Percentiles rank a stretch among this genome's conserved stretches.
Conservation (phyloP, 306 rosid species). For the Ochetophila trinervis region DNA sequence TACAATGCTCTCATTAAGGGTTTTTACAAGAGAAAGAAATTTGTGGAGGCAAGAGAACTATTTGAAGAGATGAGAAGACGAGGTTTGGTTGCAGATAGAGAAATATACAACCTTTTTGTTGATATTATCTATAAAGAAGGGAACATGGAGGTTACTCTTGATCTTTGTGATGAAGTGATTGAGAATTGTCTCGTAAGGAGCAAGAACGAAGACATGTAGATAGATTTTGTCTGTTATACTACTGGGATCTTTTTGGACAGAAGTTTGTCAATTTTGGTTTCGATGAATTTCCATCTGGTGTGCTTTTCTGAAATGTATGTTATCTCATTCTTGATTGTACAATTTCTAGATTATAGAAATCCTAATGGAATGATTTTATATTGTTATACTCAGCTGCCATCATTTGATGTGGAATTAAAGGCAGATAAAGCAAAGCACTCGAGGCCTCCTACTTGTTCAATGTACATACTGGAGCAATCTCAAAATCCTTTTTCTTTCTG, state of each 20-base stretch:
- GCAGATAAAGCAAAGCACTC: not conserved
- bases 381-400: not conserved
- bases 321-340: no score
- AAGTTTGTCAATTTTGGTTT: constrained; percentile 4
- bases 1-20: constrained; percentile 68
- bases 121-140: constrained; percentile 76
- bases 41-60: constrained; percentile 59
- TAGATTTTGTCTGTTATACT: constrained; percentile 17
- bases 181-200: constrained; percentile 59
- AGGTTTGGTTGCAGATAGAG: constrained; percentile 68
- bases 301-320: no score
- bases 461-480: not conserved
- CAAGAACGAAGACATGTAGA: constrained; percentile 28
- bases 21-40: constrained; percentile 66
- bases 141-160: constrained; percentile 62
- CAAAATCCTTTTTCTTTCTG: not conserved
- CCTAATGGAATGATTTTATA: no score
- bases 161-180: constrained; percentile 83
- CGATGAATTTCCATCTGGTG: constrained; percentile 9
- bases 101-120: constrained; percentile 70
- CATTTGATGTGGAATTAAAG: not conserved
- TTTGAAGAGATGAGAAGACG: constrained; percentile 82
- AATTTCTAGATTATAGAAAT: no score
- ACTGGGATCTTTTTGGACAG: constrained; percentile 3
- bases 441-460: not conserved